Evolutionary conservation across 192 early-diverging fungal genomes (phyloP), one percentile per base, ranked within the genome.

Genomic region (Podila epicladia): DNA sequence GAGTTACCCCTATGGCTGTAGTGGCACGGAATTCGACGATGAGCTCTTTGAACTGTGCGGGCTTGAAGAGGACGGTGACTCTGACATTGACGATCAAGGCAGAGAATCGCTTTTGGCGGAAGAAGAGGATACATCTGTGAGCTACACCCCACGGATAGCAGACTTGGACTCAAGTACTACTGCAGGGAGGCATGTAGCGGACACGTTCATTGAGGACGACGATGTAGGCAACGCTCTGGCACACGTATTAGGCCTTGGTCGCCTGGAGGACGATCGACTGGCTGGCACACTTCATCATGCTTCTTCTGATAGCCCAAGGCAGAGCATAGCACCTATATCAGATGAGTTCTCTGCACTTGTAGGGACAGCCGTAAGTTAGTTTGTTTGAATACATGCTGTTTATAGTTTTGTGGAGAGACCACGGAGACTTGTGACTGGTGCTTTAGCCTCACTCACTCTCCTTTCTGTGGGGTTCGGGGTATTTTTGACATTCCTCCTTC

Each of bases 21-120:
- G 28, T 28, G 60, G 33, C 20, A 24, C 62, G 32, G 62, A 32
- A 22, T 19, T 72, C 9, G 71, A 72, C 32, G 37, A 55, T 26
- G 53, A 55, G 20, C 8, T 24, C 20, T 55, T 24, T 24, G 53
- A 22, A 11, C 24, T 5, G 24, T 9, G 22, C 9, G 53, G 20
- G 3, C 31, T 57, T 7, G 55, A 58, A 20, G 49, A 51, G 29
- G 48, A 26, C 49, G 45, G 49, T 17, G 64, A 50, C 48, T 22
- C n/a, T 9, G 62, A 63, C 33, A 35, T n/a, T n/a, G 62, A 45
- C 4, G 62, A 45, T 17, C 31, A 19, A 31, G 31, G 31, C 59
- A 24, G 15, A 0, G 31, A 6, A 9, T 24, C 24, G 8, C 11
- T 13, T 24, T 19, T 31, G 35, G n/a, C n/a, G 9, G 62, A 63